Conservation (phyloP, 352 stramenopile genomes). For the Globisporangium abappressorium region DNA sequence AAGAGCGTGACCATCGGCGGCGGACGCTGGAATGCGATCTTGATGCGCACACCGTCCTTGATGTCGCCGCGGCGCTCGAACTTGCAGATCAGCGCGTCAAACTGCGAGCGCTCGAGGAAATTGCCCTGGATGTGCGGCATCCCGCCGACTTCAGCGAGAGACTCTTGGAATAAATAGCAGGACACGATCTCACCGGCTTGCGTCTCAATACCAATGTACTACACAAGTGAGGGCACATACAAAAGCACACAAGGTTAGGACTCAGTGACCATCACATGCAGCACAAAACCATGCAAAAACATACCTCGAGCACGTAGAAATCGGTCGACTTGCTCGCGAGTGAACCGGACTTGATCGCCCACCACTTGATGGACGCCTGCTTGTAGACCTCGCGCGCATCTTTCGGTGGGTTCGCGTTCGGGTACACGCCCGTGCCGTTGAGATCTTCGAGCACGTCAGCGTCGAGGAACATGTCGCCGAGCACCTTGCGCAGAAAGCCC, state of each 20-base stretch:
- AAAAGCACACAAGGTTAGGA: slow-evolving; percentile 11
- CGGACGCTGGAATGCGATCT: slow-evolving; percentile 81
- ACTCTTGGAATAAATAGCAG: slow-evolving; percentile 86
- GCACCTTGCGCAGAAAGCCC: slow-evolving; percentile 76
- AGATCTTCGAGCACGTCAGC: slow-evolving; percentile 82
- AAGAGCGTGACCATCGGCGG: slow-evolving; percentile 80
- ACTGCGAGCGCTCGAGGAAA: slow-evolving; percentile 79
- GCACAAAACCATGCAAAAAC: slow-evolving; percentile 20
- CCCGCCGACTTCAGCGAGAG: slow-evolving; percentile 74
- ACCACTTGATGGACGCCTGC: slow-evolving; percentile 88
- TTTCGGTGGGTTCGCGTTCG: slow-evolving; percentile 61
- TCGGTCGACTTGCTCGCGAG: slow-evolving; percentile 80
- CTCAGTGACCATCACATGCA: slow-evolving; percentile 11
- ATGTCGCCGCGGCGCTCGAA: slow-evolving; percentile 77
- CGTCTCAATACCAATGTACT: slow-evolving; percentile 85
- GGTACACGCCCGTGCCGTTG: slow-evolving; percentile 76
- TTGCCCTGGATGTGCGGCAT: slow-evolving; percentile 78
- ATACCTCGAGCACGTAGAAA: slow-evolving; percentile 80
- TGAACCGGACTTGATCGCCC: slow-evolving; percentile 79
- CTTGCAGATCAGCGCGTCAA: slow-evolving; percentile 84
- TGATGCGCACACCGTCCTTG: slow-evolving; percentile 78
- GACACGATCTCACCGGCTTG: slow-evolving; percentile 71
- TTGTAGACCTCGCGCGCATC: slow-evolving; percentile 83
- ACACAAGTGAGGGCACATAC: slow-evolving; percentile 3
- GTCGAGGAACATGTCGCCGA: slow-evolving; percentile 81